phyloP scores from a whole-genome alignment of 352 stramenopile species.

The Pythium insidiosum region DNA sequence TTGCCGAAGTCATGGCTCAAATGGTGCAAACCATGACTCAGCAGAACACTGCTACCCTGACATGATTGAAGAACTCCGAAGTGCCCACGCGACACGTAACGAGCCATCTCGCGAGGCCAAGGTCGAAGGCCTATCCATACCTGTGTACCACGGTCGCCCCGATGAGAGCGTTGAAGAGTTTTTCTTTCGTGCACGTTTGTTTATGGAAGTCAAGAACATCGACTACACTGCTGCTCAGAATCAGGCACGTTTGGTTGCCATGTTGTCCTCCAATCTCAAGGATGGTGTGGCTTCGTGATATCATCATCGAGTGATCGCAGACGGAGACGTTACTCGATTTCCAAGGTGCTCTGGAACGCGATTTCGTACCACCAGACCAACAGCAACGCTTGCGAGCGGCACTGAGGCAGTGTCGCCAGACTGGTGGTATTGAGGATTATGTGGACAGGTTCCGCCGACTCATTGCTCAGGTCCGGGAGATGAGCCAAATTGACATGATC shows the following conservation, averaged over 20 bases:
- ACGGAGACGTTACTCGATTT: constrained; percentile 2
- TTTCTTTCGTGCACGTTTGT: background rate
- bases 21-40: background rate
- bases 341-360: constrained; percentile 1
- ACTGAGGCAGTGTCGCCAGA: constrained; percentile 6
- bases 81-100: no score
- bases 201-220: constrained; percentile 2
- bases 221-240: background rate
- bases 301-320: background rate
- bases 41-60: background rate
- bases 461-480: constrained; percentile 13
- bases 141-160: background rate
- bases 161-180: constrained; percentile 1
- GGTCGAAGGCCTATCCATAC: background rate
- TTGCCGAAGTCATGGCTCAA: background rate
- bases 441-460: constrained; percentile 15
- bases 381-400: constrained; percentile 14
- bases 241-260: background rate
- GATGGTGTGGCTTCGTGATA: background rate
- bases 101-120: background rate
- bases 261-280: background rate
- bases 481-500: constrained; percentile 14
- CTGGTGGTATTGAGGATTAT: constrained; percentile 7
- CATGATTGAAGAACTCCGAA: background rate
- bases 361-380: constrained; percentile 17